Conservation (phyloP, 2,329 filamentous ascomycete species). For the Juglanconis oblonga region DNA sequence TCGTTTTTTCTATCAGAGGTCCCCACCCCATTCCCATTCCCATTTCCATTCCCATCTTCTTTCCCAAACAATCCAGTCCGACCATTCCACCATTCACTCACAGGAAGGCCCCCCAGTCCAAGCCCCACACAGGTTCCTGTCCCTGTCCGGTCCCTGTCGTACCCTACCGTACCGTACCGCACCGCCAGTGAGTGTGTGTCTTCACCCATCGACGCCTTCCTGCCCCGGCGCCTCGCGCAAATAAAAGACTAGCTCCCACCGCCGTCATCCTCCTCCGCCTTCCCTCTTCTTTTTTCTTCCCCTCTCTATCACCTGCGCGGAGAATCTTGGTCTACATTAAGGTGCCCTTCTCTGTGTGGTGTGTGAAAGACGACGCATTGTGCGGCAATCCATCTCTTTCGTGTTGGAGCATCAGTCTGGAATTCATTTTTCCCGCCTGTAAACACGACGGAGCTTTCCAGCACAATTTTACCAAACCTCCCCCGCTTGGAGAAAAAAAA, state of each 20-base stretch:
- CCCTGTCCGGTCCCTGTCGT: background rate
- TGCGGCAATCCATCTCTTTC: slow-evolving; percentile 18
- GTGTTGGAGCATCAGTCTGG: slow-evolving; percentile 7
- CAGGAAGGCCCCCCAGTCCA: background rate
- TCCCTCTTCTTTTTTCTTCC: slow-evolving; percentile 19
- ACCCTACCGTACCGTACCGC: background rate
- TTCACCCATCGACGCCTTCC: background rate
- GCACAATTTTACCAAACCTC: slow-evolving; percentile 13
- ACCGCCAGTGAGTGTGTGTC: background rate
- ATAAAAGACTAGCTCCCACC: slow-evolving; percentile 19
- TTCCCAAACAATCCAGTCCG: no score
- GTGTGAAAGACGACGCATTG: slow-evolving; percentile 10
- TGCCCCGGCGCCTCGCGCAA: background rate
- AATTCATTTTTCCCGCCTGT: slow-evolving; percentile 10
- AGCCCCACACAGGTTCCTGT: background rate
- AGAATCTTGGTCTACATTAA: slow-evolving; percentile 19
- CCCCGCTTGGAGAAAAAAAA: slow-evolving; percentile 1
- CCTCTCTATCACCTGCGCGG: slow-evolving; percentile 24
- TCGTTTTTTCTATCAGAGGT: no score
- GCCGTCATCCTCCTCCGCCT: slow-evolving; percentile 29
- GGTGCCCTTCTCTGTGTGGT: slow-evolving; percentile 12
- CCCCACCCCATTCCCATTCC: no score
- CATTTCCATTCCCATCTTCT: no score
- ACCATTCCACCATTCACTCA: background rate
- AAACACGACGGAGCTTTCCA: slow-evolving; percentile 17